Percentiles rank a stretch among this genome's conserved stretches.
phyloP scores from a whole-genome alignment of 306 rosid species.

The Echinosophora koreensis region DNA sequence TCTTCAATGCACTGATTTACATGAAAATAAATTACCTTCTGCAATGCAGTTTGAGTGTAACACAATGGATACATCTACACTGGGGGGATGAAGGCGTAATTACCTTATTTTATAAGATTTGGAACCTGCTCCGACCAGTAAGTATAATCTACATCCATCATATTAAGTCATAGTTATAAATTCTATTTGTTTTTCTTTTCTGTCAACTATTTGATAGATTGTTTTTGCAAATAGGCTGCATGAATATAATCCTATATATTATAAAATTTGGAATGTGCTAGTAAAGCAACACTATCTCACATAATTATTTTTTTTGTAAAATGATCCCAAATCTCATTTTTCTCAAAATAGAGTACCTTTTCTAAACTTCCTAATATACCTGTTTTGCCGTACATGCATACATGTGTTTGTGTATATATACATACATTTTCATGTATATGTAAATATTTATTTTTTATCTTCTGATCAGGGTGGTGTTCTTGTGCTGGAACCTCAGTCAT shows the following conservation, averaged over 20 bases:
- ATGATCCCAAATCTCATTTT: neutral
- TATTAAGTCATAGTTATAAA: neutral
- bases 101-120: slow-evolving; percentile 74
- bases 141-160: slow-evolving; percentile 40
- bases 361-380: neutral
- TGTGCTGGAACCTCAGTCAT: slow-evolving; percentile 97
- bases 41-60: slow-evolving; percentile 84
- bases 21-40: slow-evolving; percentile 43
- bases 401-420: neutral
- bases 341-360: neutral
- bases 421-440: neutral
- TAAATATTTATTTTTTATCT: slow-evolving; percentile 21
- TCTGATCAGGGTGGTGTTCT: slow-evolving; percentile 83
- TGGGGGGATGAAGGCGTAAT: slow-evolving; percentile 94
- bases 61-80: slow-evolving; percentile 95
- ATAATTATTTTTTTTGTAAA: neutral
- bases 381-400: neutral
- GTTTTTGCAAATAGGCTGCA: neutral
- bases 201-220: neutral
- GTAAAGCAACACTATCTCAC: neutral
- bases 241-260: neutral
- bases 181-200: neutral
- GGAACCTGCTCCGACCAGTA: slow-evolving; percentile 87
- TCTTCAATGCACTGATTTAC: slow-evolving; percentile 13
- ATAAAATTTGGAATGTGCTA: neutral